These are phyloP conservation scores for Nannochloris sp. DNA, from an alignment of 139 green algal genomes.

Conservation along the genomic window DNA sequence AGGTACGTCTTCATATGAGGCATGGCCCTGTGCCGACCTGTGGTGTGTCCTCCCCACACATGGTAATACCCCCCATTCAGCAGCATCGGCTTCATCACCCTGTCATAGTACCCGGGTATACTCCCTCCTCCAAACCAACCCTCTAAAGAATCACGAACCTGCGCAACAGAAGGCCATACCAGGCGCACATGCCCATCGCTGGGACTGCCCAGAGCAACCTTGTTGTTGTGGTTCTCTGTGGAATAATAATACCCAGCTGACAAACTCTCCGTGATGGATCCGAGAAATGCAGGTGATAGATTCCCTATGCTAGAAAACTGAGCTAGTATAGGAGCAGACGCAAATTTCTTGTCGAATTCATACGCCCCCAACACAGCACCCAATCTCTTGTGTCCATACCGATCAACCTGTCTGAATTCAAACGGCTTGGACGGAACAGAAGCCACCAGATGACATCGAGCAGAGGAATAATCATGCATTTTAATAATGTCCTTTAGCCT, in stretches of 20 bases:
- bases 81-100: conserved; percentile 62
- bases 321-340: conserved; percentile 28
- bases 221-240: too few species aligned
- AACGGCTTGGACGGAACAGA: conserved; percentile 38
- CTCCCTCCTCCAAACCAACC: conserved; percentile 51
- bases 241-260: conserved; percentile 26
- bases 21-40: conserved; percentile 54
- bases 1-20: conserved; percentile 76
- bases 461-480: conserved; percentile 54
- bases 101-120: conserved; percentile 49
- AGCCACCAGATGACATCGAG: conserved; percentile 40
- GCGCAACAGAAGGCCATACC: conserved; percentile 56
- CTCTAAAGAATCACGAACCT: conserved; percentile 56
- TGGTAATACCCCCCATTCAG: conserved; percentile 17
- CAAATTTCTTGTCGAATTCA: conserved; percentile 23
- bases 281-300: conserved; percentile 52
- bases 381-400: conserved; percentile 55
- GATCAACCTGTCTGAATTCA: conserved; percentile 31
- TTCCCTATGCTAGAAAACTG: conserved; percentile 65
- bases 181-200: conserved; percentile 24
- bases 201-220: background rate
- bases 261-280: conserved; percentile 46
- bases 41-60: conserved; percentile 38
- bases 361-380: conserved; percentile 29
- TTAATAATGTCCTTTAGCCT: conserved; percentile 9